Percentiles rank a stretch among this genome's conserved stretches.
phyloP scores from a whole-genome alignment of 805 yeast genomes.

The Hanseniaspora taiwanica region DNA sequence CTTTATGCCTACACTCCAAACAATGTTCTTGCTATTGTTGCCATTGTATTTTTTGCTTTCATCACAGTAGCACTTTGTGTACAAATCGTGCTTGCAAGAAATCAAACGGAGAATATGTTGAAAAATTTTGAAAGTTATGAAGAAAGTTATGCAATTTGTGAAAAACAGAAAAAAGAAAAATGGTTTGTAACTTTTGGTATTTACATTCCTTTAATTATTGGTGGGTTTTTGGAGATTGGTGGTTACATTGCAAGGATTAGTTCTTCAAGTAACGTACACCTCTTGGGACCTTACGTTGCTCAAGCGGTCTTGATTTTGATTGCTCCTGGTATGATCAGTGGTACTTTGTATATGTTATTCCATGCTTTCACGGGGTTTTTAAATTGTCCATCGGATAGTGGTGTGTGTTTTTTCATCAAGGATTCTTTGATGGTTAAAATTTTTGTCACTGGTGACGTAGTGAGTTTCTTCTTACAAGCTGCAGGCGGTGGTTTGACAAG shows the following conservation, averaged over 20 bases:
- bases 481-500: conserved; percentile 23
- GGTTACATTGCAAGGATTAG: conserved; percentile 18
- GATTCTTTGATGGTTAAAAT: conserved; percentile 15
- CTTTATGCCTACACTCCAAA: not conserved
- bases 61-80: not conserved
- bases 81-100: not conserved
- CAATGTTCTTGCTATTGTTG: not conserved
- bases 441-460: conserved; percentile 22
- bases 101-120: not conserved
- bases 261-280: conserved; percentile 7
- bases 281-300: conserved; percentile 13
- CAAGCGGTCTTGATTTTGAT: conserved; percentile 18
- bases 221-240: conserved; percentile 14
- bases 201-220: conserved; percentile 15
- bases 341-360: conserved; percentile 22
- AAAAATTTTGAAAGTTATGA: not conserved
- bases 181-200: not conserved
- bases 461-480: conserved; percentile 20
- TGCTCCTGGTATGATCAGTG: conserved; percentile 23
- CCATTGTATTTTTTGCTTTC: not conserved
- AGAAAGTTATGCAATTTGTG: not conserved
- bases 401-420: conserved; percentile 7
- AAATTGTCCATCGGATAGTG: conserved; percentile 7
- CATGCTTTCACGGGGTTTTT: conserved; percentile 13
- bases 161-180: not conserved